These are phyloP conservation scores for Podosphaera xanthii DNA, from an alignment of 2,329 filamentous ascomycete genomes.

Conservation along the genomic window DNA sequence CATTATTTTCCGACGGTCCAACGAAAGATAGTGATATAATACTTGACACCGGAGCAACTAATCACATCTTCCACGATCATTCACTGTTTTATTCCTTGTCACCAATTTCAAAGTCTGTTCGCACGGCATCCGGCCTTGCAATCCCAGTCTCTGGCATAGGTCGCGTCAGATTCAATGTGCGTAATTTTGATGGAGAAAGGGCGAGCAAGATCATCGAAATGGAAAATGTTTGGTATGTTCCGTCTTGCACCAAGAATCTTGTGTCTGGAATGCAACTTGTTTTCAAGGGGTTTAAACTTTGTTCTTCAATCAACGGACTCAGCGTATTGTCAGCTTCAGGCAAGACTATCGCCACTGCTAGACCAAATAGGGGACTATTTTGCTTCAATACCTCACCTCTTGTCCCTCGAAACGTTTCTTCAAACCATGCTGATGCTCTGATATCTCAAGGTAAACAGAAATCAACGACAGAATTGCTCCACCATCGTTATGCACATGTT, in stretches of 20 bases:
- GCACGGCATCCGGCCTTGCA: not conserved
- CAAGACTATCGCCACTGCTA: not conserved
- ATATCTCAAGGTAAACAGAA: not conserved
- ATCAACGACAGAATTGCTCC: not conserved
- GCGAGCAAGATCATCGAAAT: not conserved
- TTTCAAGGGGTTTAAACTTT: too few species aligned
- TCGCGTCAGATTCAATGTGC: not conserved
- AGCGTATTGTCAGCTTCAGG: not conserved
- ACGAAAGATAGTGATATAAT: too few species aligned
- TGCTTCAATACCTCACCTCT: not conserved
- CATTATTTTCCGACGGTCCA: too few species aligned
- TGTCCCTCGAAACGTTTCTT: not conserved
- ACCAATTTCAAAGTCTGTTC: not conserved
- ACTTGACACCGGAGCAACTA: too few species aligned
- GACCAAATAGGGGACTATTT: not conserved
- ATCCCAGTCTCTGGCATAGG: too few species aligned
- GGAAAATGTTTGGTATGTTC: too few species aligned
- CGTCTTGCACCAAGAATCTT: too few species aligned
- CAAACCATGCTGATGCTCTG: not conserved
- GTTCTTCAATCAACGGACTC: not conserved
- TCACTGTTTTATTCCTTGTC: not conserved
- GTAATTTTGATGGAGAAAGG: not conserved
- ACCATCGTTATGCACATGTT: not conserved
- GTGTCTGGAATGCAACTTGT: too few species aligned
- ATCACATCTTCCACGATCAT: not conserved